Evolutionary conservation across 73 alveolate genomes (phyloP), one percentile per base, ranked within the genome.

Genomic region (Paramecium caudatum): DNA sequence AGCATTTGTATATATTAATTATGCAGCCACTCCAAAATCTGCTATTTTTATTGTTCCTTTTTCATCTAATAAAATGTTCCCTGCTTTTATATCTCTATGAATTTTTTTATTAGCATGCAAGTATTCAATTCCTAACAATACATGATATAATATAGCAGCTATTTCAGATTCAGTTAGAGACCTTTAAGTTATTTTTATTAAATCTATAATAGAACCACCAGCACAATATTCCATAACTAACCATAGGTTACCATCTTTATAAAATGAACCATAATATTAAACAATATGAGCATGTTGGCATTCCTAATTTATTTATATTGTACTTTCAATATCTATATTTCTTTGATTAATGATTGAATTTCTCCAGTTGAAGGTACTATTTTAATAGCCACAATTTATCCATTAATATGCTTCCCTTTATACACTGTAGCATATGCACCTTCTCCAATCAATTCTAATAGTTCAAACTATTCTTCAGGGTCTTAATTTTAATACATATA

Each of bases 41-140:
- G 99, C 99, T 36, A 98, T 83, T 88, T 98, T 97, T 25, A 98
- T 99, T 15, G 92, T 90, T 7, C 99, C 99, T 33, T 95, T 90
- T 48, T 93, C 95, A 70, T 95, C 97, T 17, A 98, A 86, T 8
- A 98, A 95, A 37, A 98, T 97, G 90, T 98, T 98, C n/a, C 99
- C 99, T 4, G 99, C 99, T 87, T 98, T 98, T 6, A 98, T 98
- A 82, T 98, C 99, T 83, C 99, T 92, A 87, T 98, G 99, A 15
- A 98, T 97, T 63, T 97, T 95, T 84, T 95, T 96, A 43, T 90
- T 96, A 0, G 95, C 98, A 91, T 98, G 99, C 15, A 98, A 92
- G 91, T 97, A 98, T 81, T 95, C 98, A 30, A 98, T 95, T 15
- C 99, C 99, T 87, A 96, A 92, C 33, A 98, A 92, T 13, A 95